Evolutionary conservation across 2,329 filamentous ascomycete species (phyloP).

Genomic region (Aspergillus thermomutatus): DNA sequence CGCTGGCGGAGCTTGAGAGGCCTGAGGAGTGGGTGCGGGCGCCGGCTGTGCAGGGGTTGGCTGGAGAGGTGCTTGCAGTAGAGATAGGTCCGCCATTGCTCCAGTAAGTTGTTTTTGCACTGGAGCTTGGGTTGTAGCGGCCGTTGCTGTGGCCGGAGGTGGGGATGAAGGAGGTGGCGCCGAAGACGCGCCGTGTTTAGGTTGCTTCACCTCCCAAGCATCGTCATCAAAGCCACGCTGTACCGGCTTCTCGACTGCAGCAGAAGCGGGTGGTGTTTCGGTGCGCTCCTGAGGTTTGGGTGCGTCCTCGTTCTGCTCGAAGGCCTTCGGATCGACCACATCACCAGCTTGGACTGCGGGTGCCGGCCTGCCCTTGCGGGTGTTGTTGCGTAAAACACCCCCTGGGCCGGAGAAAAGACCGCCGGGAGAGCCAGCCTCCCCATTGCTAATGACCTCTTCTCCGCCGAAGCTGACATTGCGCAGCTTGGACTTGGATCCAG

Average conservation of each 20-base stretch:
- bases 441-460: constrained; percentile 52
- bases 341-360: constrained; percentile 84
- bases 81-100: constrained; percentile 65
- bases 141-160: constrained; percentile 26
- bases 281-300: constrained; percentile 40
- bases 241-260: constrained; percentile 48
- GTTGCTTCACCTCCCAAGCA: constrained; percentile 92
- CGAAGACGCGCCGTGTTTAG: constrained; percentile 51
- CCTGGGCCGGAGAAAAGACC: constrained; percentile 90
- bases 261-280: constrained; percentile 49
- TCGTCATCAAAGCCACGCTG: constrained; percentile 83
- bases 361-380: constrained; percentile 82
- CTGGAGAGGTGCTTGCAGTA: constrained; percentile 59
- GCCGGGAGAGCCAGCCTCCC: constrained; percentile 57
- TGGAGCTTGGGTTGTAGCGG: constrained; percentile 29
- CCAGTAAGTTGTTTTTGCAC: constrained; percentile 56
- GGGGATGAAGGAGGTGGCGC: constrained; percentile 40
- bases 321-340: constrained; percentile 80
- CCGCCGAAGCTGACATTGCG: constrained; percentile 53
- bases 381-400: constrained; percentile 90
- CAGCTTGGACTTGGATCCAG: constrained; percentile 52
- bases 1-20: constrained; percentile 44
- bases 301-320: constrained; percentile 62
- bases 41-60: constrained; percentile 49
- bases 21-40: constrained; percentile 46